phyloP scores from a whole-genome alignment of 148 eudicot genomes.

The Rhododendron henanense region DNA sequence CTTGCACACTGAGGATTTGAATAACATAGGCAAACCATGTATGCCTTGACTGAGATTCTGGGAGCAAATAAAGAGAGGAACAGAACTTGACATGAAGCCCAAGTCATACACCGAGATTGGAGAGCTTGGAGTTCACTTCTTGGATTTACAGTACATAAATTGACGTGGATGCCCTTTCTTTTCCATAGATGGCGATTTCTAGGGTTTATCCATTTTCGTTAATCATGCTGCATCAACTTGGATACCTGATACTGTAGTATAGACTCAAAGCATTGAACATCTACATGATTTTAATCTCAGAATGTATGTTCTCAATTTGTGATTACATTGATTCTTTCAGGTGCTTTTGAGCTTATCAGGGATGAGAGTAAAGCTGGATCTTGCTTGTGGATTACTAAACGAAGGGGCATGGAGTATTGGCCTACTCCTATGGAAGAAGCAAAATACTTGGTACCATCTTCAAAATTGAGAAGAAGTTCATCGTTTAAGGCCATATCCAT shows the following conservation, averaged over 20 bases:
- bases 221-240: background rate
- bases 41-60: background rate
- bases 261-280: background rate
- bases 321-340: slow-evolving; percentile 31
- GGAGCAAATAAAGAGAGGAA: background rate
- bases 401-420: slow-evolving; percentile 94
- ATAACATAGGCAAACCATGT: background rate
- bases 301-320: background rate
- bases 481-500: slow-evolving; percentile 26
- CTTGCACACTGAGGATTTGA: background rate
- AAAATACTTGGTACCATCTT: slow-evolving; percentile 56
- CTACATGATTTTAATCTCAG: background rate
- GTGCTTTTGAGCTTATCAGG: slow-evolving; percentile 76
- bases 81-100: background rate
- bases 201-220: background rate
- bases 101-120: background rate
- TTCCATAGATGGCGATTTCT: background rate
- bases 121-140: background rate
- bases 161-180: background rate
- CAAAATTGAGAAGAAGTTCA: slow-evolving; percentile 36
- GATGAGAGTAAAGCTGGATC: slow-evolving; percentile 88
- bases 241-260: background rate
- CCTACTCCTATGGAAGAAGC: slow-evolving; percentile 89
- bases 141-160: no score
- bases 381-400: slow-evolving; percentile 91